Percentiles rank a stretch among this genome's conserved stretches.
Evolutionary conservation across 164 flowering plant species (phyloP).

Genomic region (Amborella trichopoda): DNA sequence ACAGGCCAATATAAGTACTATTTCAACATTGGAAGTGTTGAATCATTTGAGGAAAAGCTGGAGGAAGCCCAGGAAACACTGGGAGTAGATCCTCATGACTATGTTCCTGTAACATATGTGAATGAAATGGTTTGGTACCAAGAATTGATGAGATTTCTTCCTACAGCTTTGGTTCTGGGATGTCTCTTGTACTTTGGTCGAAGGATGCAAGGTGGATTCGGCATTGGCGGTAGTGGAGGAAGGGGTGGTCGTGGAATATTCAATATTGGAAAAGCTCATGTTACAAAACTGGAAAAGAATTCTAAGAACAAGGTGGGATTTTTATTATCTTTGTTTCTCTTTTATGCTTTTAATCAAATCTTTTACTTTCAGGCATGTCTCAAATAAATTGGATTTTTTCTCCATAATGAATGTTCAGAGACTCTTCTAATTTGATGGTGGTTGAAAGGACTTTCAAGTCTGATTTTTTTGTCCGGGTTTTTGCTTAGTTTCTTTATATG

Average conservation of each 20-base stretch:
- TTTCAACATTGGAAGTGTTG: slow-evolving; percentile 88
- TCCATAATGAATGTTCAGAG: no score
- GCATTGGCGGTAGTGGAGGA: slow-evolving; percentile 67
- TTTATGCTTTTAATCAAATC: neutral
- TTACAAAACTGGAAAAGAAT: slow-evolving; percentile 82
- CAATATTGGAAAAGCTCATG: slow-evolving; percentile 81
- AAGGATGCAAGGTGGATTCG: slow-evolving; percentile 75
- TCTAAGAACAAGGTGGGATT: slow-evolving; percentile 82
- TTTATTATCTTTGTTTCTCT: slow-evolving; percentile 7
- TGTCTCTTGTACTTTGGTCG: slow-evolving; percentile 62
- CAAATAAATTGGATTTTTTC: no score
- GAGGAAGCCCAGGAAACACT: slow-evolving; percentile 91
- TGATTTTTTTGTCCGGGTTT: neutral
- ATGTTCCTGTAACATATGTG: slow-evolving; percentile 75
- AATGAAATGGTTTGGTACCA: slow-evolving; percentile 76
- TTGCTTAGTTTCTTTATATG: neutral
- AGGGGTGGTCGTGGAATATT: slow-evolving; percentile 72
- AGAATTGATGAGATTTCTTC: slow-evolving; percentile 70
- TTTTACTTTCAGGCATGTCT: neutral
- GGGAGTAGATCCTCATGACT: slow-evolving; percentile 73
- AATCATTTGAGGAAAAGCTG: slow-evolving; percentile 88
- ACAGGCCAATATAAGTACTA: slow-evolving; percentile 59
- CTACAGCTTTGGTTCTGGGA: slow-evolving; percentile 63
- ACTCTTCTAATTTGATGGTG: no score
- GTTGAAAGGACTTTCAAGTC: no score